Percentiles rank a stretch among this genome's conserved stretches.
Conservation (phyloP, 1,284 basidiomycete species). For the Hemileccinum hortonii region DNA sequence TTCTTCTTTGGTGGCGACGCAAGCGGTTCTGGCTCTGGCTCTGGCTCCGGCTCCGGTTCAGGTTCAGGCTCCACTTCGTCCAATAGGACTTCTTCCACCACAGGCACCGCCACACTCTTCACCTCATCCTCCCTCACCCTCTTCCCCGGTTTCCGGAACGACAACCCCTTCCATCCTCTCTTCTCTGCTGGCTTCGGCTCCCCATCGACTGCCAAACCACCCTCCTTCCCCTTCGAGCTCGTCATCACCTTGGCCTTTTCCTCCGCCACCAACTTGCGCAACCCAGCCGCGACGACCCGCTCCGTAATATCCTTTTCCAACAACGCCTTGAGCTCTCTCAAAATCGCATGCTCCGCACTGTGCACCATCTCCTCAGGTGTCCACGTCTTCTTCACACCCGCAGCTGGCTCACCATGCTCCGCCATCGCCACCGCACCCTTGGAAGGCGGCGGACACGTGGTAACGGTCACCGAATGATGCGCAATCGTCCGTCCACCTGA, state of each 20-base stretch:
- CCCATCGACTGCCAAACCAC: constrained; percentile 14
- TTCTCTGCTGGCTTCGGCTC: constrained; percentile 38
- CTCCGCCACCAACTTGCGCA: constrained; percentile 55
- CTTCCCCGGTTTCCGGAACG: constrained; percentile 65
- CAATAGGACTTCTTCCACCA: constrained; percentile 37
- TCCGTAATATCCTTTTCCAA: constrained; percentile 73
- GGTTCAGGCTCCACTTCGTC: constrained; percentile 40
- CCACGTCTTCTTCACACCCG: constrained; percentile 46
- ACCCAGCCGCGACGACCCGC: constrained; percentile 56
- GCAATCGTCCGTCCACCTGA: constrained; percentile 51
- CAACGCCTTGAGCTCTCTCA: constrained; percentile 58
- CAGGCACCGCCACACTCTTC: constrained; percentile 21
- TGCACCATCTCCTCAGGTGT: constrained; percentile 59
- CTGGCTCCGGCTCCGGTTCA: constrained; percentile 37
- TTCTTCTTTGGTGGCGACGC: constrained; percentile 47
- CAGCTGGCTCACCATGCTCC: constrained; percentile 47
- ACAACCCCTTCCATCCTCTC: constrained; percentile 59
- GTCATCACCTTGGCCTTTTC: constrained; percentile 48
- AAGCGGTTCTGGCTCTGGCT: constrained; percentile 34
- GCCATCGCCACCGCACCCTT: constrained; percentile 33
- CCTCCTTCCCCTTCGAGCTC: constrained; percentile 44
- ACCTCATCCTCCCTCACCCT: constrained; percentile 38
- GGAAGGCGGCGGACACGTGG: constrained; percentile 52
- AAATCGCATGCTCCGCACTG: constrained; percentile 59
- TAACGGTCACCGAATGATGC: constrained; percentile 59